Conservation (phyloP, 192 early-diverging fungal genomes). For the Mortierella antarctica region DNA sequence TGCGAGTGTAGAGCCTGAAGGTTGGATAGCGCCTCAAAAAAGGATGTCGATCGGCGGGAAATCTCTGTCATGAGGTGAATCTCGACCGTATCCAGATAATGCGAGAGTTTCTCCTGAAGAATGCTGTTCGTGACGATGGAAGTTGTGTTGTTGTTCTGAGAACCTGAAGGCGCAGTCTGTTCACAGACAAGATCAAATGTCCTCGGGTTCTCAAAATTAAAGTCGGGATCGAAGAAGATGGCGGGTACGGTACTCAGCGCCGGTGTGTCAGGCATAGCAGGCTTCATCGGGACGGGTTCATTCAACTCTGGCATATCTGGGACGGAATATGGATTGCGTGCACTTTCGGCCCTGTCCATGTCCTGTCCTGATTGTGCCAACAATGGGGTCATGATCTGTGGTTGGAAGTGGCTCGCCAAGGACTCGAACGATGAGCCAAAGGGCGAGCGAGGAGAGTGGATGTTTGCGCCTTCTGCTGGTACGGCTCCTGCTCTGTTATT, state of each 20-base stretch:
- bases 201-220: conserved; percentile 91
- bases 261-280: conserved; percentile 66
- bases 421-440: conserved; percentile 62
- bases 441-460: conserved; percentile 58
- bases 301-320: conserved; percentile 52
- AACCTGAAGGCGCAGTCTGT: conserved; percentile 68
- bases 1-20: conserved; percentile 94
- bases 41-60: conserved; percentile 91
- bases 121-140: conserved; percentile 70
- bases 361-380: conserved; percentile 57
- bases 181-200: conserved; percentile 89
- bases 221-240: conserved; percentile 87
- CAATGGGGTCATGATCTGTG: conserved; percentile 38
- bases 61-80: conserved; percentile 96
- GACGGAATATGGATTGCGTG: conserved; percentile 65
- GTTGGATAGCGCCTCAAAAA: conserved; percentile 94
- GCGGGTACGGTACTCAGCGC: conserved; percentile 86
- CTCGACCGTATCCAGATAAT: conserved; percentile 94
- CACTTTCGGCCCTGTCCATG: conserved; percentile 60
- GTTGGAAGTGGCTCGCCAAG: conserved; percentile 49
- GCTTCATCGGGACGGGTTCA: conserved; percentile 49
- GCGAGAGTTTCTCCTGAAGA: conserved; percentile 91
- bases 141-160: conserved; percentile 54
- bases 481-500: conserved; percentile 64
- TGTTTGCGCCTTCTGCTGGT: conserved; percentile 26